phyloP scores from a whole-genome alignment of 495 filamentous ascomycete species.

The Parathielavia hyrcaniae region DNA sequence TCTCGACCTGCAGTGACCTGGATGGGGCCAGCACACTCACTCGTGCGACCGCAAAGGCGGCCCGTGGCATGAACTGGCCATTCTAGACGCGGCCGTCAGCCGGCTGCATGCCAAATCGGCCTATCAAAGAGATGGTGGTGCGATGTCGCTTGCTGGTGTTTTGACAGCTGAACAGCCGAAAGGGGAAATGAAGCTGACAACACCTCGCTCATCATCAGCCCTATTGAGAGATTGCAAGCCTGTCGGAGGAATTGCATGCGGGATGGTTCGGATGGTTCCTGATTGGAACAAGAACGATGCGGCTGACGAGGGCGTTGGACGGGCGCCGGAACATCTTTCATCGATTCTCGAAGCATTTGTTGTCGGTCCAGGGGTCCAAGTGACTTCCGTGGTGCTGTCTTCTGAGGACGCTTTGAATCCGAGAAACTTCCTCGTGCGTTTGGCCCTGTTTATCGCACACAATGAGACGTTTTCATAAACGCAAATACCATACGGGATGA shows the following conservation, averaged over 20 bases:
- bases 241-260: background rate
- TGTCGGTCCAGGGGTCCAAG: background rate
- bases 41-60: background rate
- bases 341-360: constrained; percentile 4
- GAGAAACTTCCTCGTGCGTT: no score
- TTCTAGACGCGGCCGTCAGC: background rate
- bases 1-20: no score
- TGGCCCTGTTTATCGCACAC: no score
- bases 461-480: no score
- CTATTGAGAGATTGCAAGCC: background rate
- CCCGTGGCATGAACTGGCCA: constrained; percentile 1
- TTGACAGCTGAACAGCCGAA: constrained; percentile 5
- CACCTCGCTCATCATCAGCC: background rate
- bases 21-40: background rate
- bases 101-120: background rate
- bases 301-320: background rate
- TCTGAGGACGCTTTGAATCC: background rate
- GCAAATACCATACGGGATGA: no score
- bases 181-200: constrained; percentile 3
- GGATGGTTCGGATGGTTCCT: background rate
- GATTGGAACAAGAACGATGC: constrained; percentile 4
- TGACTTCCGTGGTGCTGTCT: background rate
- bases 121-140: no score
- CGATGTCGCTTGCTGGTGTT: background rate
- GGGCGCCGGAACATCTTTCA: background rate